Evolutionary conservation across 2,329 filamentous ascomycete genomes (phyloP), one percentile per base, ranked within the genome.

Genomic region (Cordyceps fumosorosea): DNA sequence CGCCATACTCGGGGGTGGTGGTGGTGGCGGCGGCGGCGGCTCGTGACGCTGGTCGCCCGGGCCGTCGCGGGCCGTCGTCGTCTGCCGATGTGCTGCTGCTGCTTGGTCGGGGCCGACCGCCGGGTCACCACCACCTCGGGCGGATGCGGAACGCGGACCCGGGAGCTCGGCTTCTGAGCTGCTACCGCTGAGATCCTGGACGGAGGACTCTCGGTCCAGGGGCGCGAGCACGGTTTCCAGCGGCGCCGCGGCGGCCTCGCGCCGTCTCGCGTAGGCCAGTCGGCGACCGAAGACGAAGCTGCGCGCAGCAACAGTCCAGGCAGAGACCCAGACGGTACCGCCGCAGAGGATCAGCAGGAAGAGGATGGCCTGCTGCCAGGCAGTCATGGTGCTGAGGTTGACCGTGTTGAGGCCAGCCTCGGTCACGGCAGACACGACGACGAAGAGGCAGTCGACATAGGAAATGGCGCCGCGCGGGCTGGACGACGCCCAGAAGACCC

Each of bases 341-440:
- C 89, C 89, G 7, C 88, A 70, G 52, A 90, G 76, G 64, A 90
- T 87, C 48, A 89, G 76, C 3, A 86, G 63, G 67, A 86, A 89
- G 11, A 91, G 76, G 45, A 89, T 73, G 32, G 83, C 74, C 70
- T 91, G 89, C 71, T 91, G 88, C 69, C 86, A 88, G 0, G 83
- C 86, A 45, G 85, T 89, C 68, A 90, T 69, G 32, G 78, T 75
- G 61, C 82, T 86, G 26, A 90, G 74, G 68, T 88, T 84, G 66
- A 86, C 81, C 1, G 87, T 88, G 67, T 89, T 90, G 62, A 90
- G 75, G 0, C 88, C 88, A 7, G 87, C 83, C 59, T 84, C 79
- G 7, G 86, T 89, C 76, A 90, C 86, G 50, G 87, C 86, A 61
- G 84, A 88, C 47, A 86, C 78, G 56, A 83, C 81, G 57, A 90